Evolutionary conservation across 2,329 filamentous ascomycete genomes (phyloP).

Genomic region (Anthostomella pinea): DNA sequence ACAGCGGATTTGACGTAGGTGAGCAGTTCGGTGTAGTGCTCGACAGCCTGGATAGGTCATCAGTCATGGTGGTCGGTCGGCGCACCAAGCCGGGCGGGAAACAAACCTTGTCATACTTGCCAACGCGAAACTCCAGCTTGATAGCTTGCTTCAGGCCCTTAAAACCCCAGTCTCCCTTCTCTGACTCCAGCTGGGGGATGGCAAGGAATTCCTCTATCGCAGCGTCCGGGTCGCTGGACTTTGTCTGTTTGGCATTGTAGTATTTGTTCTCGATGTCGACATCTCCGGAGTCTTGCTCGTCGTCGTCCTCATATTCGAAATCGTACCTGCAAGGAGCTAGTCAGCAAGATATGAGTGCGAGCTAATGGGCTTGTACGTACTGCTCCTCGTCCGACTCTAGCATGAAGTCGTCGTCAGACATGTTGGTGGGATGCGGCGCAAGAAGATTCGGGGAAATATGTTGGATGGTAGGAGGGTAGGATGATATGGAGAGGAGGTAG

Average conservation of each 20-base stretch:
- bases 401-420: constrained; percentile 93
- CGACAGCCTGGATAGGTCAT: constrained; percentile 63
- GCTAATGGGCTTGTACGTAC: constrained; percentile 40
- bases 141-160: constrained; percentile 98
- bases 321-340: constrained; percentile 61
- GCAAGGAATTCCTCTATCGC: constrained; percentile 91
- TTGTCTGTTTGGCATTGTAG: constrained; percentile 98
- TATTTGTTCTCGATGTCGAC: constrained; percentile 99
- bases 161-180: constrained; percentile 98
- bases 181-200: constrained; percentile 76
- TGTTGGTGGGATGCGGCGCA: constrained; percentile 44
- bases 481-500: too few relatives aligned
- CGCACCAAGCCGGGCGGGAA: background rate
- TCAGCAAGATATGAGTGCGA: background rate
- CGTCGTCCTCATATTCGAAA: constrained; percentile 94
- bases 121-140: constrained; percentile 92
- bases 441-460: too few relatives aligned
- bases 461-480: too few relatives aligned
- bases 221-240: constrained; percentile 78
- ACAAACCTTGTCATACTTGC: constrained; percentile 74
- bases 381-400: constrained; percentile 86
- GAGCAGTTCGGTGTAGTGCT: constrained; percentile 91
- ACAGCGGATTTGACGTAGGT: constrained; percentile 97
- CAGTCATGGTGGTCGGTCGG: constrained; percentile 20
- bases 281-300: constrained; percentile 82